Conservation (phyloP, 1,284 basidiomycete species). For the Ganoderma resinaceum region DNA sequence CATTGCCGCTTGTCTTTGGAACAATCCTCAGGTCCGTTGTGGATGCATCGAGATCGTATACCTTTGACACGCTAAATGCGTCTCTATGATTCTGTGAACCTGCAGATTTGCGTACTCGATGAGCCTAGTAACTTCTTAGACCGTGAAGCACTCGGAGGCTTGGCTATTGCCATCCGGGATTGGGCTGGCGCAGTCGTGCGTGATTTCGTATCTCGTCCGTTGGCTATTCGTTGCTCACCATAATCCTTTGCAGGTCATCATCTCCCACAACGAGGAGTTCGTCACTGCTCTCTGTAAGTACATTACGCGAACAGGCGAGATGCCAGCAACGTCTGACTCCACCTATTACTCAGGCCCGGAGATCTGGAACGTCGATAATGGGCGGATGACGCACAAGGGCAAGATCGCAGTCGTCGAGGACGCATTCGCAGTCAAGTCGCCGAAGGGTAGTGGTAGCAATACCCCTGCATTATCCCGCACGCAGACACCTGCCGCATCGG, state of each 20-base stretch:
- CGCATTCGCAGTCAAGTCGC: slow-evolving; percentile 62
- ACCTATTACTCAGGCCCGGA: slow-evolving; percentile 64
- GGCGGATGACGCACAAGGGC: slow-evolving; percentile 87
- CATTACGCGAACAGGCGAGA: neutral
- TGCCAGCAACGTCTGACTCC: slow-evolving; percentile 11
- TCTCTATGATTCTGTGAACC: slow-evolving; percentile 1
- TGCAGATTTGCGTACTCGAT: slow-evolving; percentile 79
- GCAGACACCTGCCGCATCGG: slow-evolving; percentile 70
- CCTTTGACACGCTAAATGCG: neutral
- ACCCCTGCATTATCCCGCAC: slow-evolving; percentile 52
- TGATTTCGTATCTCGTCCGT: slow-evolving; percentile 29
- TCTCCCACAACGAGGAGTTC: slow-evolving; percentile 96
- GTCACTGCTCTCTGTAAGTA: slow-evolving; percentile 84
- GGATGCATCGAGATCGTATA: slow-evolving; percentile 13
- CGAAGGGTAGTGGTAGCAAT: slow-evolving; percentile 73
- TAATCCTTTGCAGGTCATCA: slow-evolving; percentile 73
- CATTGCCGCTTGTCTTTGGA: slow-evolving; percentile 94
- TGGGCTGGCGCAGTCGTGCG: slow-evolving; percentile 94
- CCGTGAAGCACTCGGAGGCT: slow-evolving; percentile 87
- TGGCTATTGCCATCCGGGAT: slow-evolving; percentile 95
- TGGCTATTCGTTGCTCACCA: slow-evolving; percentile 27
- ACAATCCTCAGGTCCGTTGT: slow-evolving; percentile 81
- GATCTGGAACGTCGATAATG: slow-evolving; percentile 84
- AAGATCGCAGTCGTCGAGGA: slow-evolving; percentile 89
- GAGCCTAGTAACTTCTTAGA: slow-evolving; percentile 99